Evolutionary conservation across 371 early-diverging fungal genomes (phyloP), one percentile per base, ranked within the genome.

Genomic region (Apophysomyces ossiformis): DNA sequence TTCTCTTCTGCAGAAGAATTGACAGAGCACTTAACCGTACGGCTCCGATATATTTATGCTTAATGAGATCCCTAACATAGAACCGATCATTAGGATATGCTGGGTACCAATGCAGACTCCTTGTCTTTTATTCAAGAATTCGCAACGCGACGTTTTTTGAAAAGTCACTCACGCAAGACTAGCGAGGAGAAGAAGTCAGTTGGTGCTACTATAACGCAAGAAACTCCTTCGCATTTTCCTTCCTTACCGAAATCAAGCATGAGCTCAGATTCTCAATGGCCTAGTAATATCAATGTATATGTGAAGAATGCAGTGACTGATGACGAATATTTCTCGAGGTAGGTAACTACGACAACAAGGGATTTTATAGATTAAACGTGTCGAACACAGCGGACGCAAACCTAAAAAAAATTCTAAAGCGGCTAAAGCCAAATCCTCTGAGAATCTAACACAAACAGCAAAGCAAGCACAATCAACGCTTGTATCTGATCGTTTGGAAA

Each of bases 251-350:
- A 69, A 5, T 67, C 59, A n/a, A 50, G 64, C 21, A 64, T 46
- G 12, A 50, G 64, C 1, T 61, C 62, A 13, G 66, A 72, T 37
- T 68, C 71, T 6, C 56, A 72, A 60, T 82, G 79, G 79, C 79
- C 79, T 12, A 72, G 65, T 13, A 80, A 82, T 58, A 71, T 73
- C 36, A 84, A 76, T 56, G 78, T 85, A 1, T 79, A 85, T 45
- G 61, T 72, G 64, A 85, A 82, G 60, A 71, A 75, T 12, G 76
- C 83, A 32, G 21, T 32, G n/a, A 73, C 64, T 7, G 80, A 85
- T 21, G 85, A 82, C 9, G 82, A 79, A 32, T 85, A 86, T 60
- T 75, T 76, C 60, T 37, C 71, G 16, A 77, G 78, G 79, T 78
- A 71, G 70, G 66, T 57, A 44, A 65, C 60, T 21, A 50, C 9